Conservation (phyloP, 164 flowering plant species). For the Berberis vulgaris region DNA sequence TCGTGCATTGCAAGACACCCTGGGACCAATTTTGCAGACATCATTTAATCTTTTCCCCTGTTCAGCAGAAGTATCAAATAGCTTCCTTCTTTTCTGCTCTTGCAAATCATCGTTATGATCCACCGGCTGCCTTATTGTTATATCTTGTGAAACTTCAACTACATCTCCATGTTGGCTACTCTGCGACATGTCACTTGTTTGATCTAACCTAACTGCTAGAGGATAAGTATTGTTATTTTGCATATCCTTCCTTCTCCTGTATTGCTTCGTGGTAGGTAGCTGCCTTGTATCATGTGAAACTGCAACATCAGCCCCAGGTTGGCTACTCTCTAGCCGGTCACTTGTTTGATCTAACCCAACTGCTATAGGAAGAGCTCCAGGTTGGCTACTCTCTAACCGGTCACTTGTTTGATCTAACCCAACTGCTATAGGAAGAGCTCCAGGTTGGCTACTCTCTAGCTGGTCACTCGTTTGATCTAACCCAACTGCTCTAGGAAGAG, state of each 20-base stretch:
- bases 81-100: constrained; percentile 15
- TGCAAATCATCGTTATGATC: background rate
- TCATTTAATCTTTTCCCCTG: constrained; percentile 6
- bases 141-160: background rate
- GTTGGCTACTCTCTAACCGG: too few relatives aligned
- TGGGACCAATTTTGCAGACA: constrained; percentile 11
- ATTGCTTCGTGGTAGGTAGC: too few relatives aligned
- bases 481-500: background rate
- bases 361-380: too few relatives aligned
- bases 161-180: constrained; percentile 8
- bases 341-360: too few relatives aligned
- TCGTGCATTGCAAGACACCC: constrained; percentile 47
- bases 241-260: too few relatives aligned
- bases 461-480: background rate
- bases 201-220: too few relatives aligned
- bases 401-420: background rate
- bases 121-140: background rate
- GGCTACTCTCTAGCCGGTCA: too few relatives aligned
- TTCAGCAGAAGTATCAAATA: constrained; percentile 1
- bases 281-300: too few relatives aligned
- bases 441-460: background rate
- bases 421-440: background rate
- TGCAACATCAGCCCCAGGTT: too few relatives aligned
- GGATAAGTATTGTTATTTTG: too few relatives aligned
- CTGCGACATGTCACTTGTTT: background rate